Evolutionary conservation across 306 rosid species (phyloP), one percentile per base, ranked within the genome.

Genomic region (Lablab purpureus): DNA sequence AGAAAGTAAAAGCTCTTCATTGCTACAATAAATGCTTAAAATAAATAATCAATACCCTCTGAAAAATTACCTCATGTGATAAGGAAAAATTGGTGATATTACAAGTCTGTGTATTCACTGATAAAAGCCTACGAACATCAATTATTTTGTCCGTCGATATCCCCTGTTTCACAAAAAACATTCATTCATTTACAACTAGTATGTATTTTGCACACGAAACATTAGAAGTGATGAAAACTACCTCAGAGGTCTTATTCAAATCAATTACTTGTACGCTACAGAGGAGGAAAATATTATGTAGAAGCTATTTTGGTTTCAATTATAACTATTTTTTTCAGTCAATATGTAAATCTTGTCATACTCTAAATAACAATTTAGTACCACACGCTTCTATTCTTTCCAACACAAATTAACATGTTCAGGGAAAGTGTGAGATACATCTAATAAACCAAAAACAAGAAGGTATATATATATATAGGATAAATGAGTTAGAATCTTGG

Each of bases 91-190:
- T 92, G 1, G 99, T 92, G 84, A 93, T 67, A 82, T 80, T 78
- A 79, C 99, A 91, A 2, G 96, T 91, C 73, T 90, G 92, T 0
- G 79, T 88, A 14, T 87, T 86, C 54, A 87, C 96, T 2, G 90
- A 83, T 62, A 95, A 58, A 21, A 95, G 88, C 7, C 97, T 86
- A n/a, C 87, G 91, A 65, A 93, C 86, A 59, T 95, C 99, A 21
- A 95, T 91, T 10, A 93, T 93, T 59, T 83, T 92, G 82, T 95
- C 99, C 7, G 98, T 95, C 11, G 99, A 95, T 84, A 95, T 95
- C 25, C 98, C 99, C 99, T 95, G 95, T 40, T 79, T 49, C 78
- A 67, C 82, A 85, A 89, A 47, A n/a, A 47, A 1, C 6, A 52
- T 34, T 11, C 18, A 22, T 30, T 2, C 23, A 22, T 36, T 45